Evolutionary conservation across 768 basidiomycete species (phyloP).

Genomic region (Lactarius psammicola): DNA sequence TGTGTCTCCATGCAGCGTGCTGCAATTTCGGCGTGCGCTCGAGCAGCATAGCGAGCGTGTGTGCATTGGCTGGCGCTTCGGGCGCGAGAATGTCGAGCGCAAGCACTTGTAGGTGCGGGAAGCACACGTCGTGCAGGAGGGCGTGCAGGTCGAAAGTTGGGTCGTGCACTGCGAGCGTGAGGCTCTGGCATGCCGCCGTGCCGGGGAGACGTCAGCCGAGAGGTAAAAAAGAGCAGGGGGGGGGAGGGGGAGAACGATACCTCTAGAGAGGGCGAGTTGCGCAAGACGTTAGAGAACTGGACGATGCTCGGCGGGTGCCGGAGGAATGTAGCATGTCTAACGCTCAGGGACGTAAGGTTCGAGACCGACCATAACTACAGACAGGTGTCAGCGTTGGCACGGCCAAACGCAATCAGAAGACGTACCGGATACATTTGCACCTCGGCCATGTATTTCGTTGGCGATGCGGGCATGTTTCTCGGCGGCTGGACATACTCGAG

Average conservation of each 20-base stretch:
- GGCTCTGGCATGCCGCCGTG: too few species aligned
- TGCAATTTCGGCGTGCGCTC: conserved; percentile 7
- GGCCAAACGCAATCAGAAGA: background rate
- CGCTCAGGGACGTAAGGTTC: conserved; percentile 9
- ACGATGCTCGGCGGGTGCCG: conserved; percentile 5
- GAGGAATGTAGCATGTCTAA: conserved; percentile 9
- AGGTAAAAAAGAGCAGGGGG: background rate
- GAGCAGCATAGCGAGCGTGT: conserved; percentile 3
- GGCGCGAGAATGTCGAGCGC: background rate
- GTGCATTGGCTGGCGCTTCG: background rate
- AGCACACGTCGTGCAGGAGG: background rate
- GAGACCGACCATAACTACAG: conserved; percentile 10
- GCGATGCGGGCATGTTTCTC: background rate
- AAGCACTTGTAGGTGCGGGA: background rate
- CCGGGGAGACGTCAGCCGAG: background rate
- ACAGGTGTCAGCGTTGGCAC: background rate
- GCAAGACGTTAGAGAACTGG: conserved; percentile 6
- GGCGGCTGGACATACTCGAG: background rate
- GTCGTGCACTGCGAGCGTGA: too few species aligned
- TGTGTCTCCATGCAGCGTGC: background rate
- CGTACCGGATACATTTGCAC: conserved; percentile 1
- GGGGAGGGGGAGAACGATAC: background rate
- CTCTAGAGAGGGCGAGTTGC: conserved; percentile 9
- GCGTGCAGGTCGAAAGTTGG: too few species aligned
- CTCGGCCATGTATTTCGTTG: background rate